Conservation (phyloP, 139 green algal genomes). For the Chlorella ohadii region DNA sequence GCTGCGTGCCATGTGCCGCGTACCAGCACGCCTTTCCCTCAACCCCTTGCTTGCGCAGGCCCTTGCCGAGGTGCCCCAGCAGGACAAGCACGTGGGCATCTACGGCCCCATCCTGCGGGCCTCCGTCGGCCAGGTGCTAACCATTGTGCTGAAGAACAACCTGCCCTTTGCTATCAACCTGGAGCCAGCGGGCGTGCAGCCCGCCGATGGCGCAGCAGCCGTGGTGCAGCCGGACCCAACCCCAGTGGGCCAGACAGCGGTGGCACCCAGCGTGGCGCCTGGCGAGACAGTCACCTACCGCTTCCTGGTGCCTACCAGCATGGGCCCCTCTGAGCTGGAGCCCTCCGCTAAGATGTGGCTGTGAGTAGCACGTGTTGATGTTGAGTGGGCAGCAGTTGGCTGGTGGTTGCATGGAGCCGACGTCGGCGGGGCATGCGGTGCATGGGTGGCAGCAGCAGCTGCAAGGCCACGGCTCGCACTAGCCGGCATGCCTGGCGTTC, state of each 20-base stretch:
- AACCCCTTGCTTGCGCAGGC: neutral
- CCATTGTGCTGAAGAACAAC: constrained; percentile 51
- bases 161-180: constrained; percentile 39
- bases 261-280: neutral
- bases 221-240: neutral
- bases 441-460: too few species aligned
- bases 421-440: too few species aligned
- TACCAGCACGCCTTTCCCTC: neutral
- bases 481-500: too few species aligned
- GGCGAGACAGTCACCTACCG: constrained; percentile 22
- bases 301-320: constrained; percentile 29
- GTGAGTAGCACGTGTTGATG: neutral
- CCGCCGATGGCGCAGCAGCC: neutral
- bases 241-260: too few species aligned
- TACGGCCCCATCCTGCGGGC: constrained; percentile 31
- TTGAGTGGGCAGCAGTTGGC: too few species aligned
- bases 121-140: constrained; percentile 42
- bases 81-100: constrained; percentile 16
- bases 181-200: constrained; percentile 32
- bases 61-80: neutral
- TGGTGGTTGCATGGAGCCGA: too few species aligned
- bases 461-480: too few species aligned
- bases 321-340: constrained; percentile 7
- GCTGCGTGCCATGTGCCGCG: neutral
- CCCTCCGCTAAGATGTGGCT: constrained; percentile 43